Percentiles rank a stretch among this genome's conserved stretches.
phyloP scores from a whole-genome alignment of 495 filamentous ascomycete genomes.

The Lophiostoma macrostomum region DNA sequence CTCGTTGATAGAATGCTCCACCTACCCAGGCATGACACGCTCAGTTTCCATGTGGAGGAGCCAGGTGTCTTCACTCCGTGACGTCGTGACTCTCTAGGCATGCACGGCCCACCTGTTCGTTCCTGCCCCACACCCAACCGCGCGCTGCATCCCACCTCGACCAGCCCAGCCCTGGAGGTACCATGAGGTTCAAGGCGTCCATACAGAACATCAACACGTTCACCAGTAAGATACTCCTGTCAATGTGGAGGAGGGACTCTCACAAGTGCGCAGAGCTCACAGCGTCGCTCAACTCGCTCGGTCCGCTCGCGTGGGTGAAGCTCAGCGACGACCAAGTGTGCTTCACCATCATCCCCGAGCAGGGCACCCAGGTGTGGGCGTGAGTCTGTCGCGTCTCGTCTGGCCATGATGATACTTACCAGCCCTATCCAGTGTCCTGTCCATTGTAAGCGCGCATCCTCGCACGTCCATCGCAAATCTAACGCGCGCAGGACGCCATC shows the following conservation, averaged over 20 bases:
- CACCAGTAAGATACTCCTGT: constrained; percentile 55
- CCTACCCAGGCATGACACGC: no score
- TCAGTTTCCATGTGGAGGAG: no score
- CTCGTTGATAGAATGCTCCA: no score
- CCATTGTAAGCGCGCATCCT: constrained; percentile 36
- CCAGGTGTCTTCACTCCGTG: no score
- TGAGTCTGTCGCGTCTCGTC: constrained; percentile 47
- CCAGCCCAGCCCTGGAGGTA: background rate
- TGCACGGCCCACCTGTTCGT: no score
- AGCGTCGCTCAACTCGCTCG: constrained; percentile 78
- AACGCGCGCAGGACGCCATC: constrained; percentile 61
- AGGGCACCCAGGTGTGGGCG: constrained; percentile 96
- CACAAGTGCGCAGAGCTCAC: constrained; percentile 63
- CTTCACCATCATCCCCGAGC: constrained; percentile 92
- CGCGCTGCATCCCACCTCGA: no score
- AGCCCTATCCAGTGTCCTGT: constrained; percentile 35
- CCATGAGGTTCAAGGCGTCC: constrained; percentile 44
- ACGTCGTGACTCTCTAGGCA: no score
- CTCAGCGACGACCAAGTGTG: constrained; percentile 80
- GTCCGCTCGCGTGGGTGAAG: constrained; percentile 90
- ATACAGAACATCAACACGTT: constrained; percentile 80
- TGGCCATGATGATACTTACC: constrained; percentile 3
- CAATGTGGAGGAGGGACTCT: background rate
- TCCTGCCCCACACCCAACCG: no score
- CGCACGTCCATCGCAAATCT: background rate